Base-by-base conservation (phyloP, 192 early-diverging fungal species). In the Backusella tarrabulga region DNA sequence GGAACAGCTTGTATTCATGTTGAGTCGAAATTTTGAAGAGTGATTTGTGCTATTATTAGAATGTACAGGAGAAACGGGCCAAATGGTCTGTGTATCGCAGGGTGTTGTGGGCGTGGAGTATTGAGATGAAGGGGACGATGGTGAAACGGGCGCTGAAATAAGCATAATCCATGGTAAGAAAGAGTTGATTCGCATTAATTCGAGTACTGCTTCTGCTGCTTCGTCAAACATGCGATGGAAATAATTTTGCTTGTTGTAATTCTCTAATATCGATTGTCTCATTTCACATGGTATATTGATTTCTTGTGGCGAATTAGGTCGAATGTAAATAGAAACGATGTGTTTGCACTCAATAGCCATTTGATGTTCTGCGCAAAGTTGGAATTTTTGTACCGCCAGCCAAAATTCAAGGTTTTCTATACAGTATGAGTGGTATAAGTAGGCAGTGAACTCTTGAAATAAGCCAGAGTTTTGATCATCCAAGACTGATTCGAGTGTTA, bases 351-450 rank as follows among this genome's bases (percentile, higher is more conserved):
- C 32, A 63, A 34, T 44, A 14, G 68, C 42, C 19, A 72, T 60
- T 32, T 72, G 32, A 1, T 54, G 70, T 19, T 67, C 19, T 34
- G 6, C 50, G 9, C 23, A 56, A 17, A 32, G 26, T 21, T 83
- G 69, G 54, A 84, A 86, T 40, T 76, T 68, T 56, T 71, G 68
- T 2, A 77, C 56, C 2, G 81, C 79, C 0, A 82, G 41, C 80
- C 81, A 86, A 74, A 86, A 86, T 26, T 54, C 71, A 0, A 84
- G 63, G 32, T 86, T 86, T 41, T 86, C 83, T 23, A 71, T 77
- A 41, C 83, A 84, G 50, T 83, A 83, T 8, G 77, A 77, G 15
- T 74, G 60, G 19, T 83, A 77, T 36, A 86, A 75, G 44, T 54
- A 74, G 4, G 60, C 19, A 9, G 77, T 38, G 34, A 79, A 79